Base-by-base conservation (phyloP, 208 protist genomes). In the Leptomonas seymouri region DNA sequence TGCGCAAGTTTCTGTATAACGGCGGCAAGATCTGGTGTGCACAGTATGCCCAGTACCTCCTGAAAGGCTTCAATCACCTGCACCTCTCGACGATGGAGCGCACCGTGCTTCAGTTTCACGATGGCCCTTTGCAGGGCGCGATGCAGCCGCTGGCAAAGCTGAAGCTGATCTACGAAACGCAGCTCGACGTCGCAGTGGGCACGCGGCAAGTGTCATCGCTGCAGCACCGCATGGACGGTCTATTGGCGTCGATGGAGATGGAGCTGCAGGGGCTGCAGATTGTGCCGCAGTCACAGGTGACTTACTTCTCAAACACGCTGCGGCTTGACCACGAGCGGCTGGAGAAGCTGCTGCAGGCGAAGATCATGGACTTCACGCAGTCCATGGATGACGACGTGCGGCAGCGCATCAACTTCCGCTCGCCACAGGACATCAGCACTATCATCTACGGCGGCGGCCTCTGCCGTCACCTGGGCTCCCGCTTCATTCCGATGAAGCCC, bases 21-120 rank as follows among this genome's bases (percentile, higher is more conserved):
- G 91, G 91, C 11, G 91, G 88, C 31, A 76, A 82, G 39, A 83
- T 96, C 27, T 97, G 94, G 92, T 96, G 93, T 67, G 89, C 89
- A 48, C 93, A 97, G 81, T 97, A 97, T 77, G 92, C 92, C 6
- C 90, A 97, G 86, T 97, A 97, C 80, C 81, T 97, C 15, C 67
- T 97, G 45, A 85, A 85, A 41, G 93, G 93, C 18, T 96, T 94
- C 71, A 93, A 93, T 64, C 81, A 94, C 78, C 55, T 85, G 42
- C 84, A 93, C 71, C 76, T 95, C 14, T 76, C 81, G 36, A 91
- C 84, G 36, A 93, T 97, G 82, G 92, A 97, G 75, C 83, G 89
- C 8, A 93, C 93, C 27, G 68, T 93, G 27, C 65, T 95, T 72
- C 86, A 92, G 69, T 96, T 90, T 68, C 86, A 94, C 78, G 89